Evolutionary conservation across 2,329 filamentous ascomycete genomes (phyloP).

Genomic region (Penicillium sp.): DNA sequence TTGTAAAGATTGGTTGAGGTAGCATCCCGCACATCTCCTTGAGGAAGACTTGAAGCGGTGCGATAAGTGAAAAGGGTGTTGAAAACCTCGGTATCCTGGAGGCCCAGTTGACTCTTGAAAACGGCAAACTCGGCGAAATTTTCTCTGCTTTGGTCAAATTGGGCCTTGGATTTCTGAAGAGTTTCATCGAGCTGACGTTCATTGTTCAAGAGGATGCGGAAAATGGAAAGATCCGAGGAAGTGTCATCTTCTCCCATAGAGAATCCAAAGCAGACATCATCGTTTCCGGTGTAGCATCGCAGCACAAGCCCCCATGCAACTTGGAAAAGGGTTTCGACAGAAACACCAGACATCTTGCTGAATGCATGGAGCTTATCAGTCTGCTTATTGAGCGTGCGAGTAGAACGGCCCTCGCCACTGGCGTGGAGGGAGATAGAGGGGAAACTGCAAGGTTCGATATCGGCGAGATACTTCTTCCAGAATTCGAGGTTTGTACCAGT

Average conservation of each 20-base stretch:
- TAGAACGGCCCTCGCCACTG: slow-evolving; percentile 5
- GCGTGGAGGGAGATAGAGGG: slow-evolving; percentile 29
- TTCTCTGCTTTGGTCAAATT: slow-evolving; percentile 18
- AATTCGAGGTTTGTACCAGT: slow-evolving; percentile 39
- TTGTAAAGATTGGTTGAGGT: slow-evolving; percentile 19
- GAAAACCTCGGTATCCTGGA: slow-evolving; percentile 27
- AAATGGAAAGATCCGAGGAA: slow-evolving; percentile 12
- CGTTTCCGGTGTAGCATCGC: slow-evolving; percentile 43
- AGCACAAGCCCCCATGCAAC: slow-evolving; percentile 48
- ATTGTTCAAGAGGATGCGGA: slow-evolving; percentile 27
- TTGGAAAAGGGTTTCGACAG: slow-evolving; percentile 32
- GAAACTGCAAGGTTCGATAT: slow-evolving; percentile 49
- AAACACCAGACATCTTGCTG: slow-evolving; percentile 21
- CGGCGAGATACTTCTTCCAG: slow-evolving; percentile 47
- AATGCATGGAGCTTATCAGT: slow-evolving; percentile 24
- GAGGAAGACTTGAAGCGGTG: slow-evolving; percentile 3
- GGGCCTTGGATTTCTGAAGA: slow-evolving; percentile 21
- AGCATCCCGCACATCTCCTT: slow-evolving; percentile 4
- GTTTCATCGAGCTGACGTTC: slow-evolving; percentile 20
- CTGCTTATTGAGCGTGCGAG: slow-evolving; percentile 21
- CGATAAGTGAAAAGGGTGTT: slow-evolving; percentile 33
- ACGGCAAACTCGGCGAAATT: slow-evolving; percentile 23
- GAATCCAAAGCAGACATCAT: slow-evolving; percentile 49
- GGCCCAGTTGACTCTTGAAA: slow-evolving; percentile 27
- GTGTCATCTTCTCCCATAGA: slow-evolving; percentile 39